These are phyloP conservation scores for Brettanomyces naardenensis DNA, from an alignment of 805 yeast genomes.

Conservation along the genomic window DNA sequence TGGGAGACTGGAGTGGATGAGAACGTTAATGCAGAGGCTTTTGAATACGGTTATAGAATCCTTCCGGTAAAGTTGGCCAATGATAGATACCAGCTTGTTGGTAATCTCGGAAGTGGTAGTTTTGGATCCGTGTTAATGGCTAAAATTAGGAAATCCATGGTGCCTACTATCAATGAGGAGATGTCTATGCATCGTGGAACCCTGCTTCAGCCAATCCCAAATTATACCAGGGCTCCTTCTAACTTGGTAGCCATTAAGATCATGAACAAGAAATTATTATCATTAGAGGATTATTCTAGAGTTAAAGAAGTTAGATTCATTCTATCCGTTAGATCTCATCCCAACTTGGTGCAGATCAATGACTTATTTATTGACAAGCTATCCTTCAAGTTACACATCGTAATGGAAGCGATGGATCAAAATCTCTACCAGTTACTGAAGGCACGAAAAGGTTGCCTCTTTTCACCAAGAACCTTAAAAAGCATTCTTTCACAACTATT, in stretches of 20 bases:
- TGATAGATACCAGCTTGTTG: slow-evolving; percentile 40
- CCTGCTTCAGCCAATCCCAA: slow-evolving; percentile 36
- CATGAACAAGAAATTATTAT: slow-evolving; percentile 48
- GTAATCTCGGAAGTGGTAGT: slow-evolving; percentile 63
- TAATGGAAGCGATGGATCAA: slow-evolving; percentile 85
- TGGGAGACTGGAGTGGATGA: too few relatives aligned
- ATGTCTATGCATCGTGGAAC: slow-evolving; percentile 32
- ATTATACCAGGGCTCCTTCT: slow-evolving; percentile 8
- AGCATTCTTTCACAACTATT: slow-evolving; percentile 66
- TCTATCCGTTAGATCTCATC: slow-evolving; percentile 60
- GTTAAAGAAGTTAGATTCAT: slow-evolving; percentile 67
- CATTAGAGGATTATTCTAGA: slow-evolving; percentile 46
- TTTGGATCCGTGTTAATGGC: slow-evolving; percentile 69
- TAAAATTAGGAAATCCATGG: slow-evolving; percentile 29
- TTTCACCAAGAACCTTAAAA: slow-evolving; percentile 52
- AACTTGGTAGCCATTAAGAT: slow-evolving; percentile 72
- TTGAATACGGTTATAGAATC: too few relatives aligned
- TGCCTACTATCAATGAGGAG: slow-evolving; percentile 10
- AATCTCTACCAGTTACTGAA: slow-evolving; percentile 73
- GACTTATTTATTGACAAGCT: slow-evolving; percentile 71
- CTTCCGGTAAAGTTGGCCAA: slow-evolving; percentile 35
- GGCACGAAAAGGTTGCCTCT: slow-evolving; percentile 42
- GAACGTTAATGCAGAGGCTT: too few relatives aligned
- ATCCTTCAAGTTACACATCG: slow-evolving; percentile 59
- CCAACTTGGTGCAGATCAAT: slow-evolving; percentile 61